Evolutionary conservation across 2,329 filamentous ascomycete species (phyloP).

Genomic region (Colletotrichum agaves): DNA sequence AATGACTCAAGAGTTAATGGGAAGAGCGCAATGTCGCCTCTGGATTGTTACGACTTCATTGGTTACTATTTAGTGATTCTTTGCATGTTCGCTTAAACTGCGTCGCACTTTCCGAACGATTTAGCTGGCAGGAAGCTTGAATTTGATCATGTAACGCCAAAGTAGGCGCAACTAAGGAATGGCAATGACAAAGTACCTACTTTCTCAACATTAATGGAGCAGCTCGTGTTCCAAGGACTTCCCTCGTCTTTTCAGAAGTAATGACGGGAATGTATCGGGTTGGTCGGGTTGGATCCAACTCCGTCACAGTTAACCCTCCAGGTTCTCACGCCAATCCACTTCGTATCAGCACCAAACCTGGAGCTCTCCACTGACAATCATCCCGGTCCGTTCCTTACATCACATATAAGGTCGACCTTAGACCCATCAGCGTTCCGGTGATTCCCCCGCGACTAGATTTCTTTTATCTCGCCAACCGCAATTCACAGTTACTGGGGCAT

Average conservation of each 20-base stretch:
- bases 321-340: conserved; percentile 34
- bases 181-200: no score
- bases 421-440: background rate
- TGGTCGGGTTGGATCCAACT: conserved; percentile 5
- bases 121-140: no score
- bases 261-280: conserved; percentile 13
- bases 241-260: background rate
- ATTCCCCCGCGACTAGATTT: background rate
- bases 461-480: background rate
- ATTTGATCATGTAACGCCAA: no score
- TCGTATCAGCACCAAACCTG: conserved; percentile 8
- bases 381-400: background rate
- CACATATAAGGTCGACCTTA: conserved; percentile 13
- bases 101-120: no score
- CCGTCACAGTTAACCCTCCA: conserved; percentile 29
- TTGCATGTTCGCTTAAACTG: no score
- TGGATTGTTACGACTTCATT: no score
- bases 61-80: no score
- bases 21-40: no score
- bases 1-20: no score
- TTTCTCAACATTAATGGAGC: no score
- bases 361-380: conserved; percentile 16
- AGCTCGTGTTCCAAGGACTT: no score
- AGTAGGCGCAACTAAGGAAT: no score
- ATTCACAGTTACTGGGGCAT: conserved; percentile 65